Percentiles rank a stretch among this genome's conserved stretches.
Evolutionary conservation across 768 basidiomycete genomes (phyloP).

Genomic region (Mycena sanguinolenta): DNA sequence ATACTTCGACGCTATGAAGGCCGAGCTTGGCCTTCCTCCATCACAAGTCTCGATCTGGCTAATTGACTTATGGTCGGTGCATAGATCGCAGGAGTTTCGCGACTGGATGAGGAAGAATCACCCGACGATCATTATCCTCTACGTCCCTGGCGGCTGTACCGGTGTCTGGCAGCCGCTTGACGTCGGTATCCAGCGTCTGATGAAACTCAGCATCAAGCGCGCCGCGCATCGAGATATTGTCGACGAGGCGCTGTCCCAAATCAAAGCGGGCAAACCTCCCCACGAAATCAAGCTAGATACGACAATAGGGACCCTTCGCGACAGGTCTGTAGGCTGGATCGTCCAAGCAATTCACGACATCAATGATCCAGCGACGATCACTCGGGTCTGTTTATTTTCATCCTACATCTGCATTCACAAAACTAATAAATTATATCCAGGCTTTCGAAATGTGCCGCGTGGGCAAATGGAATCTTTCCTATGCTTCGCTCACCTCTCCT

Average conservation of each 20-base stretch:
- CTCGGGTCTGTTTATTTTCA: neutral
- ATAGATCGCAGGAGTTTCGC: neutral
- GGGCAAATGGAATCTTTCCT: conserved; percentile 10
- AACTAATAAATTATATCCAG: conserved; percentile 2
- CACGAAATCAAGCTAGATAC: neutral
- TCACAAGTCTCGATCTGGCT: neutral
- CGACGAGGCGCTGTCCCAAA: neutral
- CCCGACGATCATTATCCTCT: neutral
- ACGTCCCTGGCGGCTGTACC: neutral
- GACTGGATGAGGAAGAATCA: neutral
- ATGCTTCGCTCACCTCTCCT: conserved; percentile 2
- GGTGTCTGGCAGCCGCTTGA: neutral
- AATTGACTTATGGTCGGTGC: neutral
- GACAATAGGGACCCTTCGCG: neutral
- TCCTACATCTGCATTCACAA: neutral
- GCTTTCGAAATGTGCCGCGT: conserved; percentile 23
- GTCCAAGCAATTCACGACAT: neutral
- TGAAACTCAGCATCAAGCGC: neutral
- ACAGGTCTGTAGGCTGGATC: neutral
- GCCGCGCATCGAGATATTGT: neutral
- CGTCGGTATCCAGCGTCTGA: neutral
- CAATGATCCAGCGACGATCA: neutral
- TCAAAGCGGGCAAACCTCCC: neutral
- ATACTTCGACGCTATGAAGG: neutral
- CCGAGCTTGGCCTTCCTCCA: neutral